These are phyloP conservation scores for Zarea fungicola DNA, from an alignment of 2,329 filamentous ascomycete genomes.

Conservation along the genomic window DNA sequence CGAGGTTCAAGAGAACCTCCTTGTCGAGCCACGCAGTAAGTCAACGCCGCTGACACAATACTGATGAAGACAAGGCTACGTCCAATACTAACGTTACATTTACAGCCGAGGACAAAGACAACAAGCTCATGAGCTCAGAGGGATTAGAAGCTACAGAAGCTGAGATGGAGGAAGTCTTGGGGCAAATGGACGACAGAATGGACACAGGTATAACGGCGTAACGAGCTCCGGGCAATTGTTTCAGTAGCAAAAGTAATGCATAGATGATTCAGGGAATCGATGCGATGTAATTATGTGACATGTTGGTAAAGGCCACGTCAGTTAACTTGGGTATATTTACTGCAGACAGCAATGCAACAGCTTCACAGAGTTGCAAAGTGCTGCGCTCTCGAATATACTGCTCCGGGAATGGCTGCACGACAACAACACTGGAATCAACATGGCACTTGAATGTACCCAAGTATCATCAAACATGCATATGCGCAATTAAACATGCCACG, in stretches of 20 bases:
- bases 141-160: constrained; percentile 60
- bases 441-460: background rate
- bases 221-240: no score
- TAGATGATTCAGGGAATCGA: background rate
- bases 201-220: constrained; percentile 1
- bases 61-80: constrained; percentile 9
- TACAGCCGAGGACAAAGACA: constrained; percentile 61
- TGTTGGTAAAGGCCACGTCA: no score
- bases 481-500: background rate
- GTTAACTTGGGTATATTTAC: no score
- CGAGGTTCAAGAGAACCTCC: constrained; percentile 84
- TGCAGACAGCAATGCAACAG: no score
- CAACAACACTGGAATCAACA: no score
- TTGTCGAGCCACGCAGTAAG: constrained; percentile 74
- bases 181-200: constrained; percentile 33
- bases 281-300: no score
- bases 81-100: constrained; percentile 15
- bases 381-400: no score
- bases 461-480: background rate
- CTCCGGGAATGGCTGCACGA: no score
- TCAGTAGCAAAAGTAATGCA: background rate
- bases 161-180: constrained; percentile 51
- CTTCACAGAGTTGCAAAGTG: no score
- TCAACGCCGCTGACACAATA: constrained; percentile 18
- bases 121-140: constrained; percentile 62